These are phyloP conservation scores for Peronospora farinosa DNA, from an alignment of 352 stramenopile species.

Conservation along the genomic window DNA sequence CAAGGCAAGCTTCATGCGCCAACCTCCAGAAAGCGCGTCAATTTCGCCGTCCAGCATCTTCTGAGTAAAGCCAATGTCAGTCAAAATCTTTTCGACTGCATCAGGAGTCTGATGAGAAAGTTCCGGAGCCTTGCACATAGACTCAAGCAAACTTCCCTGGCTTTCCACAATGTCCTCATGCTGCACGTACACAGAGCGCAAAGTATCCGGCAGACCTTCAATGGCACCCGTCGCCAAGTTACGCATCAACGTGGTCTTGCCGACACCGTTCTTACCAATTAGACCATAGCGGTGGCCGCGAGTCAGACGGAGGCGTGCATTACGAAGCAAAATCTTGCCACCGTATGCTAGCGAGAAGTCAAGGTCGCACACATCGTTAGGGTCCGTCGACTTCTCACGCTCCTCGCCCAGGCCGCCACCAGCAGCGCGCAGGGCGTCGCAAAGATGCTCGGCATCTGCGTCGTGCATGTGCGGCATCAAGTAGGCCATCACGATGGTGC, in stretches of 20 bases:
- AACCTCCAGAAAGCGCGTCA: conserved; percentile 91
- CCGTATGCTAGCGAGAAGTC: conserved; percentile 73
- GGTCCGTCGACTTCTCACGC: conserved; percentile 48
- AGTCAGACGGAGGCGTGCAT: conserved; percentile 92
- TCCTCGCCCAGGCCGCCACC: conserved; percentile 48
- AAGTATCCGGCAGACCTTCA: conserved; percentile 85
- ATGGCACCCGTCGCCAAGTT: conserved; percentile 87
- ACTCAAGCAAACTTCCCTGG: conserved; percentile 62
- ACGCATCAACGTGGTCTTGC: conserved; percentile 94
- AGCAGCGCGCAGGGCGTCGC: conserved; percentile 43
- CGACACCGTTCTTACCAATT: conserved; percentile 94
- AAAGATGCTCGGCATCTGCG: conserved; percentile 41
- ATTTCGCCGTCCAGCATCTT: conserved; percentile 90
- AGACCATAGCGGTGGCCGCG: conserved; percentile 93
- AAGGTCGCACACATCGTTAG: conserved; percentile 64
- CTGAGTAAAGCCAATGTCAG: conserved; percentile 90
- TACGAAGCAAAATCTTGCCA: conserved; percentile 94
- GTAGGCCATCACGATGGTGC: conserved; percentile 43
- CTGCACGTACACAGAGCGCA: conserved; percentile 96
- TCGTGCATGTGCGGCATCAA: conserved; percentile 54
- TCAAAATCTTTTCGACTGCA: conserved; percentile 73
- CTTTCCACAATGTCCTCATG: conserved; percentile 93
- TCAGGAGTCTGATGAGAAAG: conserved; percentile 68
- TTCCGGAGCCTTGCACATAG: conserved; percentile 60
- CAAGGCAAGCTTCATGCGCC: conserved; percentile 96